phyloP scores from a whole-genome alignment of 2,329 filamentous ascomycete species.

The Arthrobotrys iridis region DNA sequence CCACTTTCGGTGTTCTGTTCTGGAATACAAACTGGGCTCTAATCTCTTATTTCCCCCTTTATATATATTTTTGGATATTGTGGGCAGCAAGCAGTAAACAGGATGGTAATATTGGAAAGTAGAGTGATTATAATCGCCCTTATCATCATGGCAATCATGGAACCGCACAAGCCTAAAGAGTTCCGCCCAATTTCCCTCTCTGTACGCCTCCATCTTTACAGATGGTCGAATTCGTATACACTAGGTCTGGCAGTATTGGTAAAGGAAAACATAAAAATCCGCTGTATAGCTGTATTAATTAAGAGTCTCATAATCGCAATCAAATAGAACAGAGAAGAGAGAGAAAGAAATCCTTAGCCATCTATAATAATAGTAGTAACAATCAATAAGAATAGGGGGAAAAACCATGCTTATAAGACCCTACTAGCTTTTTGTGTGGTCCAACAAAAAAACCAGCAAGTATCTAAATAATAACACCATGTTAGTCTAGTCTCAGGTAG shows the following conservation, averaged over 20 bases:
- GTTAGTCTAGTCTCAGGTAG: conserved; percentile 16
- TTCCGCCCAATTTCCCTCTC: no score
- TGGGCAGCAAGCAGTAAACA: no score
- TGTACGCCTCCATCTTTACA: no score
- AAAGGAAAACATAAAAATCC: background rate
- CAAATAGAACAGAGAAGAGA: background rate
- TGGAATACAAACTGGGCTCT: no score
- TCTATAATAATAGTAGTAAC: conserved; percentile 32
- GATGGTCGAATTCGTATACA: background rate
- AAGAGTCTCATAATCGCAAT: background rate
- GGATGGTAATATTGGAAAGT: no score
- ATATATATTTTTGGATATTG: no score
- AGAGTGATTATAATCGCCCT: no score
- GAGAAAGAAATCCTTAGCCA: conserved; percentile 21
- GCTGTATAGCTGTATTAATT: background rate
- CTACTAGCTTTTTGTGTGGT: conserved; percentile 41
- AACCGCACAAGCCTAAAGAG: no score
- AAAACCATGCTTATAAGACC: conserved; percentile 1
- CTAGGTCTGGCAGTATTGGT: background rate
- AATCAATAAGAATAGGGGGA: background rate
- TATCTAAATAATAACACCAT: conserved; percentile 4
- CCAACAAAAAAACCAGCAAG: conserved; percentile 26
- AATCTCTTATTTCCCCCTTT: no score
- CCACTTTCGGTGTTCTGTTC: no score
- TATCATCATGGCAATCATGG: no score